Evolutionary conservation across 805 yeast species (phyloP).

Genomic region (Blastobotrys peoriensis): DNA sequence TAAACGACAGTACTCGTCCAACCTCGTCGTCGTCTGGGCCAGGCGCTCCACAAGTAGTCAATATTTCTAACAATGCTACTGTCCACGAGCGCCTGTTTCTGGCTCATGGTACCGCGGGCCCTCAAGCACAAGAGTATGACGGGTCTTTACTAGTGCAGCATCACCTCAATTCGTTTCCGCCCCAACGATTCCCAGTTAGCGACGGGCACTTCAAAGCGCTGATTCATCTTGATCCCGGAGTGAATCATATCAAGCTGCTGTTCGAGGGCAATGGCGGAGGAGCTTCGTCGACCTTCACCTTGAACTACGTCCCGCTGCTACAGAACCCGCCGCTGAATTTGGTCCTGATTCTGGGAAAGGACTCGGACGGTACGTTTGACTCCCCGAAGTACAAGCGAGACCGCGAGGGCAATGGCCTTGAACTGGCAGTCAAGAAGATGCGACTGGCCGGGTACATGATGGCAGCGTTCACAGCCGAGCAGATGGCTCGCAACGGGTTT

Average conservation of each 20-base stretch:
- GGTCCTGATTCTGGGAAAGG: slow-evolving; percentile 69
- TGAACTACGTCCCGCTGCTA: slow-evolving; percentile 50
- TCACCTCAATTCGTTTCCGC: slow-evolving; percentile 48
- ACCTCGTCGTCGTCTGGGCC: not conserved
- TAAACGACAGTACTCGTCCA: slow-evolving; percentile 4
- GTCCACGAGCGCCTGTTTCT: slow-evolving; percentile 29
- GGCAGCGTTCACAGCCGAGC: slow-evolving; percentile 90
- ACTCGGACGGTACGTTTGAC: slow-evolving; percentile 66
- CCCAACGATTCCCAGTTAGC: slow-evolving; percentile 63
- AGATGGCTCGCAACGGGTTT: slow-evolving; percentile 71
- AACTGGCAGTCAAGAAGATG: slow-evolving; percentile 65
- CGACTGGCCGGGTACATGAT: slow-evolving; percentile 79
- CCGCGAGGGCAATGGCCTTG: slow-evolving; percentile 57
- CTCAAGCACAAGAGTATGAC: slow-evolving; percentile 26
- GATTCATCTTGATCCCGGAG: slow-evolving; percentile 64
- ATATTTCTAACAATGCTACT: slow-evolving; percentile 22
- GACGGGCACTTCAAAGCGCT: slow-evolving; percentile 69
- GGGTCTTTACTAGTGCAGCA: slow-evolving; percentile 40
- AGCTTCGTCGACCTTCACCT: slow-evolving; percentile 26
- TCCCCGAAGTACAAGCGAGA: slow-evolving; percentile 42
- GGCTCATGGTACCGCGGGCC: slow-evolving; percentile 33
- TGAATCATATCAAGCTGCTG: slow-evolving; percentile 49
- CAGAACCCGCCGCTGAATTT: slow-evolving; percentile 76
- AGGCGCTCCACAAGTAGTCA: slow-evolving; percentile 21
- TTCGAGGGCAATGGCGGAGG: slow-evolving; percentile 17